Evolutionary conservation across 352 stramenopile genomes (phyloP).

Genomic region (Phytophthora kernoviae): DNA sequence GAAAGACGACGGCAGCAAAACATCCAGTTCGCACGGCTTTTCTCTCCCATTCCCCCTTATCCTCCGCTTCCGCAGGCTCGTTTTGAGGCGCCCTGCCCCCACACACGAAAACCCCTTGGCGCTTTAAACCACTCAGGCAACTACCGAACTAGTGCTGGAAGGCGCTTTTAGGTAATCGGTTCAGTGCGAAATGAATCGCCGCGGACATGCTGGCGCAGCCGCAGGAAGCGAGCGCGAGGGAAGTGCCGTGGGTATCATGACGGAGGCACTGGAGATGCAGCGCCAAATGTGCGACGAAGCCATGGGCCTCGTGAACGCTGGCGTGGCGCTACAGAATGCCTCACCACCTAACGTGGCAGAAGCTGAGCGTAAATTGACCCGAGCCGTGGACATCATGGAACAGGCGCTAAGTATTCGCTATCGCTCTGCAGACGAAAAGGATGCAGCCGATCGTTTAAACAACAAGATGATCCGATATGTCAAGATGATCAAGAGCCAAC

Average conservation of each 20-base stretch:
- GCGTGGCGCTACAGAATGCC: constrained; percentile 75
- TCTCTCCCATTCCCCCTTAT: constrained; percentile 1
- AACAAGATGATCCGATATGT: constrained; percentile 88
- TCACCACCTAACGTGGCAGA: constrained; percentile 52
- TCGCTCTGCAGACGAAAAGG: constrained; percentile 63
- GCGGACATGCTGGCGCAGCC: constrained; percentile 21
- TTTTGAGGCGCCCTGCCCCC: background rate
- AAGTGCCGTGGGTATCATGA: constrained; percentile 35
- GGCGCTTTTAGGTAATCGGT: background rate
- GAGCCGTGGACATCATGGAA: constrained; percentile 77
- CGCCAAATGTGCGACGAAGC: constrained; percentile 71
- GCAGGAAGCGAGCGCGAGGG: constrained; percentile 33
- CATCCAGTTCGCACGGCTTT: constrained; percentile 1
- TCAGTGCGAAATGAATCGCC: constrained; percentile 39
- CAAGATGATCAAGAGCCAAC: constrained; percentile 86
- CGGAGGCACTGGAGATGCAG: constrained; percentile 47
- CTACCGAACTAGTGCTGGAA: background rate
- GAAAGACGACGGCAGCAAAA: constrained; percentile 9
- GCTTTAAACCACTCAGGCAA: background rate
- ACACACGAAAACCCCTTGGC: background rate
- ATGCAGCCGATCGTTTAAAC: constrained; percentile 64
- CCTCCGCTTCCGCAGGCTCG: background rate
- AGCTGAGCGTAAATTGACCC: constrained; percentile 64
- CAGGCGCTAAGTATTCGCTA: constrained; percentile 77
- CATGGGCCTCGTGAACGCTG: constrained; percentile 78